phyloP scores from a whole-genome alignment of 1,284 basidiomycete genomes.

The Fomitopsis pinicola region DNA sequence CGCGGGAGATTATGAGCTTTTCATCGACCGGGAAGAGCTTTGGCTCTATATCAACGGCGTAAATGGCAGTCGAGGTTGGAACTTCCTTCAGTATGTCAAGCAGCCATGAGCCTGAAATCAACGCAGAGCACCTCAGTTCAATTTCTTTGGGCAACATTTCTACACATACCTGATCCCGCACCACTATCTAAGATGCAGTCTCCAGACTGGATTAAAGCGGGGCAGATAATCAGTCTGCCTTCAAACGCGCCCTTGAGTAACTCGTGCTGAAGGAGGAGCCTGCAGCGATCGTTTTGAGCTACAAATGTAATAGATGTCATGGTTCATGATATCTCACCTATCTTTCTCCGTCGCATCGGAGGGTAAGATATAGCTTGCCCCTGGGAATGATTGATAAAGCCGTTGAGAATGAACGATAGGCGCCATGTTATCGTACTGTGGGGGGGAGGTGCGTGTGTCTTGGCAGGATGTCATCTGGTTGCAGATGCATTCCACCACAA shows the following conservation, averaged over 20 bases:
- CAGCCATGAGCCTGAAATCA: conserved; percentile 12
- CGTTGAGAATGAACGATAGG: background rate
- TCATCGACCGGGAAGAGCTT: conserved; percentile 17
- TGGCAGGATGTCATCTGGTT: too few species aligned
- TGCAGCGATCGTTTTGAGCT: background rate
- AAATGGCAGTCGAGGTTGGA: background rate
- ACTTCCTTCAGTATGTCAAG: conserved; percentile 8
- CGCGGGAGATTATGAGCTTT: conserved; percentile 1
- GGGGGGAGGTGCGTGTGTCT: too few species aligned
- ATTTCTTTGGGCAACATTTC: too few species aligned
- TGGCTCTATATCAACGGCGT: conserved; percentile 20
- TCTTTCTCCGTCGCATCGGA: background rate
- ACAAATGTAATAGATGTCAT: background rate
- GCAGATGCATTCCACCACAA: too few species aligned
- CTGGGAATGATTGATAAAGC: background rate
- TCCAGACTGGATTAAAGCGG: conserved; percentile 9
- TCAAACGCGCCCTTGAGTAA: conserved; percentile 15
- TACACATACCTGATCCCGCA: conserved; percentile 17
- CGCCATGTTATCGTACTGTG: too few species aligned
- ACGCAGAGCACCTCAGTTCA: too few species aligned
- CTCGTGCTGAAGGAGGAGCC: conserved; percentile 20
- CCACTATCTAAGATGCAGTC: conserved; percentile 24
- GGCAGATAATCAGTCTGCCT: conserved; percentile 13
- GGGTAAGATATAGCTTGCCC: conserved; percentile 1
- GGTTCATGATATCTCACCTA: background rate